Evolutionary conservation across 2,329 filamentous ascomycete species (phyloP), one percentile per base, ranked within the genome.

Genomic region (Paracamarosporium sp.): DNA sequence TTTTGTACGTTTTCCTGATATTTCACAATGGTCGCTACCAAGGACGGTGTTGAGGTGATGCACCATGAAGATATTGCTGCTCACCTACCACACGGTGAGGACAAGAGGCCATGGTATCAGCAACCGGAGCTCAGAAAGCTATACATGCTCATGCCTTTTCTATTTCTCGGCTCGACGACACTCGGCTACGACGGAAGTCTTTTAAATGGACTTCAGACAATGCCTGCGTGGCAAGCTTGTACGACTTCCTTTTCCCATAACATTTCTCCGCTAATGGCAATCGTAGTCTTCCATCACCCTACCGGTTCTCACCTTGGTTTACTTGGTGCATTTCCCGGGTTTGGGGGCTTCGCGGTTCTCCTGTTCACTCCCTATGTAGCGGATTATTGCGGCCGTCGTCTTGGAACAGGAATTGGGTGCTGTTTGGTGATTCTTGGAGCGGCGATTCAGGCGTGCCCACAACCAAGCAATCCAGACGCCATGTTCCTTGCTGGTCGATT

Each of bases 361-460:
- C 78, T 80, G n/a, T 72, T 72, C 56, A 72, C 67, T n/a, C 67
- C 68, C 8, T 70, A 70, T 55, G 62, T 72, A 28, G 67, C 67
- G 20, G 69, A 74, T 50, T 63, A 66, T 5, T 66, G 66, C 20
- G 85, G 84, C 33, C 78, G 84, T 56, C 76, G 82, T 30, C 72
- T 78, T 45, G 83, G 83, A 55, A 86, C 86, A 61, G 84, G 84
- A 59, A 75, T 83, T 41, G 85, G 83, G 8, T 82, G 79, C 55
- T 46, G 81, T 3, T 74, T 84, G 46, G 80, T 86, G 15, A 66
- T 85, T 15, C 58, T 83, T 38, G 83, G 82, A 17, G 78, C 81
- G 12, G 76, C 81, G 36, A 64, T 86, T 38, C 81, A 84, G 61
- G 76, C 76, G 1, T 76, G 82, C 12, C 76, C 82, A 8, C 66